Evolutionary conservation across 1,284 basidiomycete genomes (phyloP).

Genomic region (Malassezia japonica): DNA sequence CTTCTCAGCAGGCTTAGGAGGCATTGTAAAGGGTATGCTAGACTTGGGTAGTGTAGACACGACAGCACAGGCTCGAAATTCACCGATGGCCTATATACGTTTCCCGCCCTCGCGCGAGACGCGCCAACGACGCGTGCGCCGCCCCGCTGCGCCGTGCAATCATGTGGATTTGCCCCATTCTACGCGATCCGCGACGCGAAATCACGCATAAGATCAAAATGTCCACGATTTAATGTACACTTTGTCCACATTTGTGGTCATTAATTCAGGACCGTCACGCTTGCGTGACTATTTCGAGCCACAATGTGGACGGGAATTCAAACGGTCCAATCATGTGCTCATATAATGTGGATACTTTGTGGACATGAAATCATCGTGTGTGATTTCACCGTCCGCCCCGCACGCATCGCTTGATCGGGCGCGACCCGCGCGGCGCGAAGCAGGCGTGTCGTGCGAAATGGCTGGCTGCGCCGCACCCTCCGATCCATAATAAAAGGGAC

Average conservation of each 20-base stretch:
- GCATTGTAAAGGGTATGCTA: constrained; percentile 24
- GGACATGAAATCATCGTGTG: constrained; percentile 1
- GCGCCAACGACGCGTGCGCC: constrained; percentile 4
- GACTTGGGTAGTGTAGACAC: not conserved
- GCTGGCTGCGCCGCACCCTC: not conserved
- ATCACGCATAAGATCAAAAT: constrained; percentile 10
- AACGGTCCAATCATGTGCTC: too few species aligned
- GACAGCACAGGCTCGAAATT: not conserved
- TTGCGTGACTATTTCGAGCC: too few species aligned
- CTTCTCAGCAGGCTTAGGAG: constrained; percentile 48
- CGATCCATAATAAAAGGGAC: constrained; percentile 15
- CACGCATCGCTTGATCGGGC: not conserved
- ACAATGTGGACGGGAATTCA: too few species aligned
- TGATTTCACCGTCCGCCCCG: not conserved
- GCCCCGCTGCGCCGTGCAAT: not conserved
- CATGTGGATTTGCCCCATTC: not conserved
- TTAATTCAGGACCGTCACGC: too few species aligned
- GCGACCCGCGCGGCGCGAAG: not conserved
- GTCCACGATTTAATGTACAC: not conserved
- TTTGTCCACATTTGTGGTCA: not conserved
- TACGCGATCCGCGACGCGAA: not conserved
- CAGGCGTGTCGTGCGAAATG: not conserved
- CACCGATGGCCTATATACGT: constrained; percentile 19
- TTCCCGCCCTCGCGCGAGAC: constrained; percentile 7
- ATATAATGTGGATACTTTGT: not conserved